Evolutionary conservation across 2,329 filamentous ascomycete genomes (phyloP).

Genomic region (Microdochium nivale): DNA sequence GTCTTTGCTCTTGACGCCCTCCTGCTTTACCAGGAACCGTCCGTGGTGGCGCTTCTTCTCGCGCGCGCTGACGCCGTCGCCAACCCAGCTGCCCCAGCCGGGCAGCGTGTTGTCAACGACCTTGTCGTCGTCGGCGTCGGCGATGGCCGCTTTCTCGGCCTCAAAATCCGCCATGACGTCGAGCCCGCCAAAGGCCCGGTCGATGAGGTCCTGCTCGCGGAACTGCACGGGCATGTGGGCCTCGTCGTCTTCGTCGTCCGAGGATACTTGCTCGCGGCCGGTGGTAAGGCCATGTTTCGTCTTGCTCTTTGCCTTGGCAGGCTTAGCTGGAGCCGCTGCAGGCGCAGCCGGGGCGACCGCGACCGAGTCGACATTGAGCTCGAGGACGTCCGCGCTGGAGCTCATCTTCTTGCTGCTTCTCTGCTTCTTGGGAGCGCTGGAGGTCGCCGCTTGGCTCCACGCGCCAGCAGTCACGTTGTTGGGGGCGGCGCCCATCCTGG

Average conservation of each 20-base stretch:
- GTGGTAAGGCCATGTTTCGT: slow-evolving; percentile 7
- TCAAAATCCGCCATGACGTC: slow-evolving; percentile 77
- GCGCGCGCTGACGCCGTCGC: slow-evolving; percentile 67
- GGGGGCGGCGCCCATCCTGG: slow-evolving; percentile 5
- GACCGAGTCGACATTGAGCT: slow-evolving; percentile 17
- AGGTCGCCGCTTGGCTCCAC: slow-evolving; percentile 16
- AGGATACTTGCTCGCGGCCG: slow-evolving; percentile 14
- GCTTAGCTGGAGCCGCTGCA: slow-evolving; percentile 13
- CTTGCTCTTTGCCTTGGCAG: slow-evolving; percentile 13
- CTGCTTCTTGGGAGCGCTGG: slow-evolving; percentile 14
- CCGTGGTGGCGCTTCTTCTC: slow-evolving; percentile 56
- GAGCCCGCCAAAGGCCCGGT: slow-evolving; percentile 78
- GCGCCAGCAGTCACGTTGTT: slow-evolving; percentile 16
- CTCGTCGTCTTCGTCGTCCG: slow-evolving; percentile 27
- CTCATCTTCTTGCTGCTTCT: slow-evolving; percentile 14
- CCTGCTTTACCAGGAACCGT: slow-evolving; percentile 54
- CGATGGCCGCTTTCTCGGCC: slow-evolving; percentile 65
- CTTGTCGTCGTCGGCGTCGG: slow-evolving; percentile 74
- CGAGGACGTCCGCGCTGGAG: slow-evolving; percentile 13
- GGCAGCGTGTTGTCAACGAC: slow-evolving; percentile 76
- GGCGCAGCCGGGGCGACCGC: slow-evolving; percentile 11
- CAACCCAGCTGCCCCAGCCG: slow-evolving; percentile 91
- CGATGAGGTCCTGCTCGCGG: slow-evolving; percentile 60
- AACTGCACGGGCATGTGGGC: slow-evolving; percentile 48
- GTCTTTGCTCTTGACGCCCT: slow-evolving; percentile 61